Evolutionary conservation across 2,329 filamentous ascomycete genomes (phyloP).

Genomic region (Sclerotinia subarctica): DNA sequence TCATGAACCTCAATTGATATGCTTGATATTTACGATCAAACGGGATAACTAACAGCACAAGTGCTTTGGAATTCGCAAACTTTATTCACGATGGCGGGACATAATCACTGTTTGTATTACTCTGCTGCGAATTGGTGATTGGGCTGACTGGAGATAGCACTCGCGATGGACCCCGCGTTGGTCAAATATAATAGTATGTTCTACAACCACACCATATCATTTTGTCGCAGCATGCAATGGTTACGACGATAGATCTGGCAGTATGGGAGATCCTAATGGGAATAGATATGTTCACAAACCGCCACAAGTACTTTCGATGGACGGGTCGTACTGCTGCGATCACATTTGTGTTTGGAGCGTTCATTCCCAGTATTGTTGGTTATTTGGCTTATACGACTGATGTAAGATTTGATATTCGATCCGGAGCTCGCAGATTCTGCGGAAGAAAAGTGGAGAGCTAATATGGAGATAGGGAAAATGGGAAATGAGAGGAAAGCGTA

Average conservation of each 20-base stretch:
- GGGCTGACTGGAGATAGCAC: conserved; percentile 29
- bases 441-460: conserved; percentile 23
- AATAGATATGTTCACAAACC: conserved; percentile 71
- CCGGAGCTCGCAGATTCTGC: not conserved
- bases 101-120: conserved; percentile 43
- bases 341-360: conserved; percentile 70
- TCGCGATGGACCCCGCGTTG: conserved; percentile 47
- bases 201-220: not conserved
- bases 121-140: not conserved
- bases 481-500: conserved; percentile 81
- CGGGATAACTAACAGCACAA: conserved; percentile 13
- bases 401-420: conserved; percentile 55
- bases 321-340: conserved; percentile 78
- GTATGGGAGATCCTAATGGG: not conserved
- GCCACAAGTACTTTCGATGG: conserved; percentile 95
- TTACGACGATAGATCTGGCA: not conserved
- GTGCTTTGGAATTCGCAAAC: conserved; percentile 23
- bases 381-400: conserved; percentile 77
- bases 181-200: conserved; percentile 53
- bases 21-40: not conserved
- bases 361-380: conserved; percentile 68
- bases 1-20: conserved; percentile 22
- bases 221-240: conserved; percentile 16
- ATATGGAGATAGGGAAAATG: conserved; percentile 68
- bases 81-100: conserved; percentile 47